Base-by-base conservation (phyloP, 768 basidiomycete species). In the Boletus insuetus region DNA sequence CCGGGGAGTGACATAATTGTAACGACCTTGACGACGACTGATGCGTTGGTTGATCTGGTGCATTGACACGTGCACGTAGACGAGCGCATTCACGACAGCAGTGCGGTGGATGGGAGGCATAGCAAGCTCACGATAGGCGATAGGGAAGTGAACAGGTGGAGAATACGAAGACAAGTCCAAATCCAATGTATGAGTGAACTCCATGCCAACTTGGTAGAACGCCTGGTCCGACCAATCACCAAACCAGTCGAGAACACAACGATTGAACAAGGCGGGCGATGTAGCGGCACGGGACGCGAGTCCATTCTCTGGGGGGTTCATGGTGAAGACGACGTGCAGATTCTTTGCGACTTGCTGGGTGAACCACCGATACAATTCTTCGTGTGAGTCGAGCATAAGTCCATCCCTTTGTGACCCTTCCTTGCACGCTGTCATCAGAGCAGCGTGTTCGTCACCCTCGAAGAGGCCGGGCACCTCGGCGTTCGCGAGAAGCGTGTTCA, bases 401-500 rank as follows among this genome's bases (percentile, higher is more conserved):
- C 97, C 97, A 60, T 99, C 97, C 14, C 97, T 85, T 67, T 98
- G 95, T n/a, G 97, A 97, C 6, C 97, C 97, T 73, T 98, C 97
- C 70, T 97, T 98, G 77, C 97, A 98, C 2, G 97, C 94, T 6
- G 97, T 98, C 95, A 98, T 98, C 54, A 99, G 77, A 48, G 95
- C 92, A 19, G 96, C 87, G 69, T 98, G 89, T 69, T 99, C 97
- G 64, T 99, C 97, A n/a, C 97, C 97, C 73, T 99, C 97, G 69
- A 99, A 99, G n/a, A 99, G 81, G 72, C 97, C 97, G 0, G 97
- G 97, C n/a, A 99, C 95, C 71, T 99, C 97, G n/a, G 97, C 97
- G 64, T 99, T 99, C 39, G 97, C 97, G 16, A 99, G 82, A 14
- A 99, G 83, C 0, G 97, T 99, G 71, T 99, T 99, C 96, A 99